phyloP scores from a whole-genome alignment of 345 rosid species.

The Boechera divaricarpa region DNA sequence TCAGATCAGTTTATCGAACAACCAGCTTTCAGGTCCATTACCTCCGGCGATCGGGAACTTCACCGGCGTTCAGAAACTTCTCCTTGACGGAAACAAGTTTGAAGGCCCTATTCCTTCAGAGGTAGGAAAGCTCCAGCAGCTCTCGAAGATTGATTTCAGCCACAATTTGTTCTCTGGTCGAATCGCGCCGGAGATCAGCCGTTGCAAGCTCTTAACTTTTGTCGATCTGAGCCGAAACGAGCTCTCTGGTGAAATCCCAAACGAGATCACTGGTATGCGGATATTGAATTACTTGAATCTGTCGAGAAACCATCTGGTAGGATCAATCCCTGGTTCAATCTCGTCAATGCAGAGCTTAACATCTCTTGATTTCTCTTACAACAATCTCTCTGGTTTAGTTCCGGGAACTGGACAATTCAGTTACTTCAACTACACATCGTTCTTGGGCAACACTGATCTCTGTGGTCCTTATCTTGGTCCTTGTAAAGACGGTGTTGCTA shows the following conservation, averaged over 20 bases:
- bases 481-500: slow-evolving; percentile 65
- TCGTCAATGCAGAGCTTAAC: slow-evolving; percentile 91
- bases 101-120: slow-evolving; percentile 74
- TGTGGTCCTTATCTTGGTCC: slow-evolving; percentile 91
- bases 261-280: slow-evolving; percentile 78
- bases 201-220: slow-evolving; percentile 76
- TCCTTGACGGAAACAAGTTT: slow-evolving; percentile 85
- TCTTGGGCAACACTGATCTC: slow-evolving; percentile 75
- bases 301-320: slow-evolving; percentile 76
- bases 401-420: slow-evolving; percentile 91
- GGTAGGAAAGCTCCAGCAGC: slow-evolving; percentile 79
- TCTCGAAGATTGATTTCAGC: slow-evolving; percentile 82
- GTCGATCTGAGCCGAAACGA: slow-evolving; percentile 85
- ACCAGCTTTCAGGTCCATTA: slow-evolving; percentile 72
- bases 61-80: slow-evolving; percentile 80
- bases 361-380: slow-evolving; percentile 88
- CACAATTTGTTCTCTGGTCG: slow-evolving; percentile 71
- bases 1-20: slow-evolving; percentile 80
- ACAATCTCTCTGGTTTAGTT: slow-evolving; percentile 89
- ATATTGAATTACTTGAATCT: slow-evolving; percentile 84
- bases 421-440: slow-evolving; percentile 90
- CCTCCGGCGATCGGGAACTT: slow-evolving; percentile 80
- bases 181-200: slow-evolving; percentile 71
- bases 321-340: slow-evolving; percentile 73
- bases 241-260: slow-evolving; percentile 80